Evolutionary conservation across 345 rosid genomes (phyloP).

Genomic region (Eucalyptus regnans): DNA sequence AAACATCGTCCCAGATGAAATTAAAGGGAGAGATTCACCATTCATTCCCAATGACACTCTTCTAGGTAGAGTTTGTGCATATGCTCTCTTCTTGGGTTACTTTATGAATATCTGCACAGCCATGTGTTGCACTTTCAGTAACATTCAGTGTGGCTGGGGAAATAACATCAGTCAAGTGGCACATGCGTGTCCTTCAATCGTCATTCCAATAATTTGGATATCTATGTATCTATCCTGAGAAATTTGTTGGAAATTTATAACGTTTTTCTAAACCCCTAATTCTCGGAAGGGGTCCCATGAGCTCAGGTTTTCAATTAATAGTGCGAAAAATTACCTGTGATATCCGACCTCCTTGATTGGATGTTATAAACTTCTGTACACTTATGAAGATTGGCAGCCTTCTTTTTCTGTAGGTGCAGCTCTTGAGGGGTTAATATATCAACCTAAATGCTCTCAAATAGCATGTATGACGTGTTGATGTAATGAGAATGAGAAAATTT

Average conservation of each 20-base stretch:
- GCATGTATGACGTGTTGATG: background rate
- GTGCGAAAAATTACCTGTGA: background rate
- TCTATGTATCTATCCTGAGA: background rate
- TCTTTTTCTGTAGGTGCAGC: background rate
- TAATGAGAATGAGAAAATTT: background rate
- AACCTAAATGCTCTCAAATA: background rate
- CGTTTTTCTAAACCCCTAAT: background rate
- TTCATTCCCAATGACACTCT: slow-evolving; percentile 88
- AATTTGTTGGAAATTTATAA: background rate
- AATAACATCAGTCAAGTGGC: background rate
- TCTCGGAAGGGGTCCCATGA: background rate
- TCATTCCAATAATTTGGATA: background rate
- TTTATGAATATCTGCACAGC: background rate
- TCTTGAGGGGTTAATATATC: background rate
- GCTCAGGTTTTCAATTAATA: background rate
- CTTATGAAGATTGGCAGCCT: background rate
- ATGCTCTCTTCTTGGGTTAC: background rate
- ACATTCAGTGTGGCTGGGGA: background rate
- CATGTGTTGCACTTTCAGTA: background rate
- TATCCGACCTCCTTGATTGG: background rate
- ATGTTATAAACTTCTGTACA: background rate
- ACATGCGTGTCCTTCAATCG: background rate
- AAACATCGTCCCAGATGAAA: slow-evolving; percentile 62
- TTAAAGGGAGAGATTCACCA: slow-evolving; percentile 92
- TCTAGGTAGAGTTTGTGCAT: slow-evolving; percentile 32